Evolutionary conservation across 192 early-diverging fungal genomes (phyloP).

Genomic region (Podila horticola): DNA sequence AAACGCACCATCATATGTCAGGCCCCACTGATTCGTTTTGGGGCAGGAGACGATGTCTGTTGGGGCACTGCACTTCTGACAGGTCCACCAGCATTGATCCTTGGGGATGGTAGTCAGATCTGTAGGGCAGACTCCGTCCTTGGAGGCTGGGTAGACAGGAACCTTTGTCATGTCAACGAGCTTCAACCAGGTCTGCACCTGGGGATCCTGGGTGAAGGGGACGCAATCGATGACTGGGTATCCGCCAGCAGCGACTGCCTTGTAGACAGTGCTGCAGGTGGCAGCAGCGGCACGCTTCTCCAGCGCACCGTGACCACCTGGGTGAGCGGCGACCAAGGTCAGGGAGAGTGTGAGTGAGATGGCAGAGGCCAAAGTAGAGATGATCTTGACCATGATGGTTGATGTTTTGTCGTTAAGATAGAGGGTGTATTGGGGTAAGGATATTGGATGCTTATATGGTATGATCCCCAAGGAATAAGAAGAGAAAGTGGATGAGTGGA

Average conservation of each 20-base stretch:
- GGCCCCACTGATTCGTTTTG: slow-evolving; percentile 60
- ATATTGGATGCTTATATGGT: neutral
- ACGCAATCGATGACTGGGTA: slow-evolving; percentile 46
- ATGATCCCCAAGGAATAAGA: neutral
- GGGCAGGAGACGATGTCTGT: slow-evolving; percentile 57
- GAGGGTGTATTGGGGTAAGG: neutral
- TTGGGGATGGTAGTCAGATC: slow-evolving; percentile 31
- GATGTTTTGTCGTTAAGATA: neutral
- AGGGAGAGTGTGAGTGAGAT: slow-evolving; percentile 19
- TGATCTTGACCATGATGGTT: slow-evolving; percentile 34
- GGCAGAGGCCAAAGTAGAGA: slow-evolving; percentile 9
- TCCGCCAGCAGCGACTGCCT: slow-evolving; percentile 21
- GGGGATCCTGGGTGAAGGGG: slow-evolving; percentile 44
- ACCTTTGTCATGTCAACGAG: slow-evolving; percentile 49
- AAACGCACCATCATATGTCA: slow-evolving; percentile 63
- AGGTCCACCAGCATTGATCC: slow-evolving; percentile 65
- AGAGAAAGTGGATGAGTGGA: too few species aligned
- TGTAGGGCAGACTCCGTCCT: slow-evolving; percentile 34
- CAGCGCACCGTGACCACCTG: slow-evolving; percentile 5
- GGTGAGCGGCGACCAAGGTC: slow-evolving; percentile 19
- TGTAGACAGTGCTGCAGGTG: slow-evolving; percentile 18
- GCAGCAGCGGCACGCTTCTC: slow-evolving; percentile 34
- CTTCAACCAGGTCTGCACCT: slow-evolving; percentile 29
- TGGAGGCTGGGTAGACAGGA: slow-evolving; percentile 37
- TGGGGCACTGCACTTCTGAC: slow-evolving; percentile 52